Evolutionary conservation across 2,329 filamentous ascomycete species (phyloP).

Genomic region (Botryosphaeria agaves): DNA sequence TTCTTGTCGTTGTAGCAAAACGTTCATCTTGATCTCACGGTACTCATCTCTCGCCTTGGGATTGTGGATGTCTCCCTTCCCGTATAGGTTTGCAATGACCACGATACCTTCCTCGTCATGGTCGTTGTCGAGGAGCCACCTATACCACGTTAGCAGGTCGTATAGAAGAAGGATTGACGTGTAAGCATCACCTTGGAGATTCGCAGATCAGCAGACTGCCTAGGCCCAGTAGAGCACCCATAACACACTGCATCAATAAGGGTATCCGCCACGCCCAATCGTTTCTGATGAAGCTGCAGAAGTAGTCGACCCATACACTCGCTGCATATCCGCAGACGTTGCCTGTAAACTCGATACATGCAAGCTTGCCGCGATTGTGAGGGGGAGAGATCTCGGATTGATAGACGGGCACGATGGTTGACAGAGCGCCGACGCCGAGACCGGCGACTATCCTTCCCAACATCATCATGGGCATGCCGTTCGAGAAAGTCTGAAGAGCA

Average conservation of each 20-base stretch:
- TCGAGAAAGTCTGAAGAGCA: conserved; percentile 66
- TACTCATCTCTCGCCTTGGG: conserved; percentile 87
- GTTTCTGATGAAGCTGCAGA: conserved; percentile 75
- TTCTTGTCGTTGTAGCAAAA: conserved; percentile 82
- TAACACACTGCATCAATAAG: conserved; percentile 79
- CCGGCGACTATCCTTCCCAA: conserved; percentile 32
- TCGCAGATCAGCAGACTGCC: conserved; percentile 91
- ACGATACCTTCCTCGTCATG: conserved; percentile 97
- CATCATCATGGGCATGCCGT: conserved; percentile 74
- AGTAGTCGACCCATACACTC: conserved; percentile 98
- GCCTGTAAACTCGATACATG: conserved; percentile 94
- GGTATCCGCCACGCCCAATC: conserved; percentile 84
- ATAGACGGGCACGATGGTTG: conserved; percentile 35
- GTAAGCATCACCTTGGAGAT: conserved; percentile 59
- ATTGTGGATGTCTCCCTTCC: conserved; percentile 88
- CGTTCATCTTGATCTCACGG: conserved; percentile 97
- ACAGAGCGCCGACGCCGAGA: conserved; percentile 31
- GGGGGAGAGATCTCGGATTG: conserved; percentile 57
- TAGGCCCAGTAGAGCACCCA: conserved; percentile 70
- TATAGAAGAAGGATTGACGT: conserved; percentile 1
- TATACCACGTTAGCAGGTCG: conserved; percentile 23
- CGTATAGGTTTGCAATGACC: conserved; percentile 94
- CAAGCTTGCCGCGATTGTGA: conserved; percentile 87
- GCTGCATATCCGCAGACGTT: conserved; percentile 93
- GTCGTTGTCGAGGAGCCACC: conserved; percentile 95